Evolutionary conservation across 2,329 filamentous ascomycete genomes (phyloP), one percentile per base, ranked within the genome.

Genomic region (Rutstroemia sp.): DNA sequence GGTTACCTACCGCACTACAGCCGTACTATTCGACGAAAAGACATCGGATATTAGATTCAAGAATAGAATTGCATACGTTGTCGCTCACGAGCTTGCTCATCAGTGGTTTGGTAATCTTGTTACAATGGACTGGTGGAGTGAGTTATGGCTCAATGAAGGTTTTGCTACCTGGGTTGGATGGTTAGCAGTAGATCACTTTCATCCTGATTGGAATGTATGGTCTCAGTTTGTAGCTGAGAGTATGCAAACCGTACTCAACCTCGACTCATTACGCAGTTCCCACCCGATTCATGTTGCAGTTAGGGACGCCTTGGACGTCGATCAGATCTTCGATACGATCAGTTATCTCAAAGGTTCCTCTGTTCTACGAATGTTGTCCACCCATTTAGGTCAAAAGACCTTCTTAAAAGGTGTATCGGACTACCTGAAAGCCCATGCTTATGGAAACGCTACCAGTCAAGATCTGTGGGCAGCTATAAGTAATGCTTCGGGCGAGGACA

Each of bases 121-220:
- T 45, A 96, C 92, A 5, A 96, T 96, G 91, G 90, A 95, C 71
- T 96, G 91, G 90, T 94, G 89, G 90, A 90, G 87, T 69, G 88
- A 95, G 74, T 80, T 94, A 42, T 96, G 91, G 91, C 80, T 95
- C 52, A 95, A 95, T 68, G 92, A 97, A 73, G 92, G 92, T 12
- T 99, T 99, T 69, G 94, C 94, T 44, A 99, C 94, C 3, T 97
- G 92, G 92, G 92, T 96, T 45, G 94, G 92, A 52, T 99, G 92
- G 92, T 58, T 68, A 34, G 66, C 66, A 19, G 65, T 92, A 58
- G 90, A 97, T 69, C 82, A 95, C 69, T 83, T 97, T 55, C 90
- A 97, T 72, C 94, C 94, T 3, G 92, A 96, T 64, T 97, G 94
- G 92, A 86, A 97, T 66, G 88, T 97, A 34, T 99, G 94, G 94